Evolutionary conservation across 257 asterid species (phyloP), one percentile per base, ranked within the genome.

Genomic region (Leonotis leonurus): DNA sequence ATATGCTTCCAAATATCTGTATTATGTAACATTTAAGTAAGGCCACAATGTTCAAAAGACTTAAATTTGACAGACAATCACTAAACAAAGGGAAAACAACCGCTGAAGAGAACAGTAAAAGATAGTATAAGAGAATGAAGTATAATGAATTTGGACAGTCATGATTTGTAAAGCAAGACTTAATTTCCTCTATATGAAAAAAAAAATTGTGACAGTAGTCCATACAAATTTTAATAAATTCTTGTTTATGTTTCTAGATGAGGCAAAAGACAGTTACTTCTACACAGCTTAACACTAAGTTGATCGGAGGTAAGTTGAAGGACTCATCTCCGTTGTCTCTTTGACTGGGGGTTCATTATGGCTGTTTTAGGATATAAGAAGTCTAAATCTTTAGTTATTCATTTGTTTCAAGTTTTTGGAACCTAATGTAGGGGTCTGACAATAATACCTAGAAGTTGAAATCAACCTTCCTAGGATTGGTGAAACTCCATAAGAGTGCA

Each of bases 1-100:
- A 75, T 73, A 92, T 83, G 98, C 90, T 86, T 61, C 98, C 98
- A 65, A 81, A 74, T 56, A 92, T 81, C 98, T 89, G 91, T 50
- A 57, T 60, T 22, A 69, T 24, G 62, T 62, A 55, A 29, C 35
- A 10, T 30, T 46, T 65, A 58, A 41, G 65, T 73, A 44, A 66
- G 68, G 62, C 14, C 56, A 64, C 62, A 60, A 21, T 22, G 16
- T 13, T 41, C 40, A 44, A 50, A 45, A 53, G 29, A 40, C 14
- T 12, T 2, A 27, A 30, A 56, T 57, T 16, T 25, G 12, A 48
- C 25, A 14, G 40, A n/a, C 59, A 69, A 3, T 39, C 5, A 36
- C 18, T 29, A 16, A 5, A n/a, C n/a, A n/a, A n/a, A n/a, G 22
- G 43, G 37, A 36, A 18, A 14, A 43, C 24, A 62, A 6, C 25